Base-by-base conservation (phyloP, 2,329 filamentous ascomycete genomes). In the Alternaria atra region DNA sequence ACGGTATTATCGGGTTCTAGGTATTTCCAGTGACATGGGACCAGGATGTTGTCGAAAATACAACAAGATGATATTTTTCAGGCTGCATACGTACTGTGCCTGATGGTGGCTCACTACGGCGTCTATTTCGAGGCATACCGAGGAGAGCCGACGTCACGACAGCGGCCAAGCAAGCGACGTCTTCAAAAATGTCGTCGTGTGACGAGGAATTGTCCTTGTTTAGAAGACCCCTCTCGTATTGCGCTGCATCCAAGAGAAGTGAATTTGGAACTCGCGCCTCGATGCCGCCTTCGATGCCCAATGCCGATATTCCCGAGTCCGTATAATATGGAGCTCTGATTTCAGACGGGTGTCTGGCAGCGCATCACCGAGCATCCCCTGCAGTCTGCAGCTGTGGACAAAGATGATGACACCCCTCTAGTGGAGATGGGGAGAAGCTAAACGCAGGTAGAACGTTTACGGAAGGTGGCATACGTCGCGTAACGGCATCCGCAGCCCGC, bases 141-240 rank as follows among this genome's bases (percentile, higher is more conserved):
- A 67, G 52, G 50, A 54, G 44, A 58, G 10, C 52, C 52, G 52
- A 52, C 55, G 43, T 35, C 46, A 35, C 34, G 20, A 35, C 27
- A 27, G 32, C 46, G 20, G 34, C 60, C 63, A 67, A 58, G 57
- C 48, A 51, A 52, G 35, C 58, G 52, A 58, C 44, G 55, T 50
- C 39, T 32, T 57, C 53, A 48, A 34, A 17, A 30, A n/a, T 34
- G 13, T 32, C 30, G 4, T 60, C 17, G 37, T 58, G 55, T 30
- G 27, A 39, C 55, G 15, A 6, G 20, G 17, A 13, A 7, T 51
- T 27, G 25, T 25, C 42, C 15, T 46, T 29, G 25, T 29, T 32
- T 23, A 54, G 15, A 55, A 23, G 34, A 51, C 13, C 25, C 29
- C 29, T 50, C 25, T 56, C 42, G 55, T 58, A 32, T 50, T 52